Evolutionary conservation across 2,329 filamentous ascomycete genomes (phyloP).

Genomic region (Apiospora sp.): DNA sequence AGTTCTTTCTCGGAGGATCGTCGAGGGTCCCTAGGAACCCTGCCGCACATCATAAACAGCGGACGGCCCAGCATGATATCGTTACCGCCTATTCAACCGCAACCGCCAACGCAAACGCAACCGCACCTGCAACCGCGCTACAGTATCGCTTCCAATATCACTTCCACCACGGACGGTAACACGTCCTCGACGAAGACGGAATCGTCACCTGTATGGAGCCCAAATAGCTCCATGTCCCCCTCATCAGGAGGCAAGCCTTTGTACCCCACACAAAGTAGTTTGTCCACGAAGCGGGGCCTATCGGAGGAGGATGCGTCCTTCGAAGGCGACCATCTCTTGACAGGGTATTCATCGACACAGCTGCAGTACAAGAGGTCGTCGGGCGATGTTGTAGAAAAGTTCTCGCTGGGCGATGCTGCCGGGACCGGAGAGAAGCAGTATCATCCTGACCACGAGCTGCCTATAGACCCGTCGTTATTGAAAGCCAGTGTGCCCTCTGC

Average conservation of each 20-base stretch:
- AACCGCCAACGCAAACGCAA: not conserved
- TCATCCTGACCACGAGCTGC: not conserved
- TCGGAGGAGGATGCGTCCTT: not conserved
- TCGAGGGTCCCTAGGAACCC: not conserved
- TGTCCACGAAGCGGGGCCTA: constrained; percentile 3
- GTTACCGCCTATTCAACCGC: constrained; percentile 10
- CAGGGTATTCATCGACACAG: constrained; percentile 2
- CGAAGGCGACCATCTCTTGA: not conserved
- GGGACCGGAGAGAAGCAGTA: not conserved
- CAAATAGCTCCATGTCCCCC: constrained; percentile 7
- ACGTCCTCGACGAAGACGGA: constrained; percentile 16
- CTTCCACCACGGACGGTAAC: constrained; percentile 2
- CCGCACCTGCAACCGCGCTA: constrained; percentile 1
- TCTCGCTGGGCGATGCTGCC: constrained; percentile 20
- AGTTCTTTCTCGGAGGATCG: not conserved
- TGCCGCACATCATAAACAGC: constrained; percentile 28
- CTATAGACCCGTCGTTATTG: constrained; percentile 9
- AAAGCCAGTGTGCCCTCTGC: not conserved
- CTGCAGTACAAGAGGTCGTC: constrained; percentile 14
- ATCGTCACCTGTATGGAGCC: constrained; percentile 21
- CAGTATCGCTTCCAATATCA: constrained; percentile 14
- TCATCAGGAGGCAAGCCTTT: constrained; percentile 15
- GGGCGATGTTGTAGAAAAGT: not conserved
- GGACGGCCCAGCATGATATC: not conserved
- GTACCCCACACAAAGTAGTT: constrained; percentile 10